phyloP scores from a whole-genome alignment of 441 rosid genomes.

The Cnidoscolus chayamansa region DNA sequence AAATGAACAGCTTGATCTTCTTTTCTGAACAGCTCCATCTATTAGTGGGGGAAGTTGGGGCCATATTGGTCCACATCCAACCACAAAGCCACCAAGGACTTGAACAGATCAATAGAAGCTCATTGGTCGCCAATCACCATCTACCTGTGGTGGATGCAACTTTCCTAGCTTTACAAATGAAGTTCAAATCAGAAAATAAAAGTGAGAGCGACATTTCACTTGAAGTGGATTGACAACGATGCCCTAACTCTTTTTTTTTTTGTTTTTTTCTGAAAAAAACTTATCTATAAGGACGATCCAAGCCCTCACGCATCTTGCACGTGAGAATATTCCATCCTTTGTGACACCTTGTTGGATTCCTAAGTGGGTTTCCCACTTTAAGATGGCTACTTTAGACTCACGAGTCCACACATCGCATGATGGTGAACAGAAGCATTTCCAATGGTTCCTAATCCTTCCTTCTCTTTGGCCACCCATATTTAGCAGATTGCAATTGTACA shows the following conservation, averaged over 20 bases:
- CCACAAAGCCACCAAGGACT: too few species aligned
- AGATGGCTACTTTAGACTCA: neutral
- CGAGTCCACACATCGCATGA: constrained; percentile 4
- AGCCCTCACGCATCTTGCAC: constrained; percentile 17
- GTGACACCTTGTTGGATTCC: neutral
- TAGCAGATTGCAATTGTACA: constrained; percentile 13
- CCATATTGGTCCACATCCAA: neutral
- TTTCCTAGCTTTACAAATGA: neutral
- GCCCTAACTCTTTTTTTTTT: too few species aligned
- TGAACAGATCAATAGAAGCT: too few species aligned
- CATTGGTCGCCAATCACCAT: neutral
- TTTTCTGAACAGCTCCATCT: too few species aligned
- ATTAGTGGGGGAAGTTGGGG: neutral
- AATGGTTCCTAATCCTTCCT: constrained; percentile 20
- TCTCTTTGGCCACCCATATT: constrained; percentile 26
- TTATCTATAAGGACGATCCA: too few species aligned
- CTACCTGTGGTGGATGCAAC: neutral
- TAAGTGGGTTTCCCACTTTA: constrained; percentile 23
- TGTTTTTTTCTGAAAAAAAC: too few species aligned
- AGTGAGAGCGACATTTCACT: neutral
- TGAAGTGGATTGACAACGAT: too few species aligned
- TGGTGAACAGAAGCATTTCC: constrained; percentile 26
- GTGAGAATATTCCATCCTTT: constrained; percentile 13
- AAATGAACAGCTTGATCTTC: too few species aligned
- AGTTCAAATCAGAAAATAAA: neutral